Evolutionary conservation across 257 asterid genomes (phyloP).

Genomic region (Plectranthus barbatus): DNA sequence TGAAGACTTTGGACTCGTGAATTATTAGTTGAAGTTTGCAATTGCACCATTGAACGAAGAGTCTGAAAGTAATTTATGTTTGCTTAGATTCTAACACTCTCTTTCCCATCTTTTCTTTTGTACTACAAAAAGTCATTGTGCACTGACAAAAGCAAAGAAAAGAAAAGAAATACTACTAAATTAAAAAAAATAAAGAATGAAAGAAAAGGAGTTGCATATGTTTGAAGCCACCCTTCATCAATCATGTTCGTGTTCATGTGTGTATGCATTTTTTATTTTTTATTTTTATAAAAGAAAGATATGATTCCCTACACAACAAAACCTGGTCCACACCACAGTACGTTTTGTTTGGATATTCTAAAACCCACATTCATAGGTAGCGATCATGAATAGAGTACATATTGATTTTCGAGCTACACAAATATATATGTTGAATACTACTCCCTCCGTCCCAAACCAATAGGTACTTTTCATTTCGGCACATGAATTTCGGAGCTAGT

Average conservation of each 20-base stretch:
- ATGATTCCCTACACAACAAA: constrained; percentile 40
- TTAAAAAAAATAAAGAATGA: not conserved
- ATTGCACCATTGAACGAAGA: too few species aligned
- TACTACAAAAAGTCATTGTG: constrained; percentile 17
- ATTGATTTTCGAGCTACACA: too few species aligned
- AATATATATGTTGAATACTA: too few species aligned
- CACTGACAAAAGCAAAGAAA: constrained; percentile 25
- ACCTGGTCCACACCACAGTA: constrained; percentile 30
- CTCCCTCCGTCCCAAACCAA: too few species aligned
- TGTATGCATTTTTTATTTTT: too few species aligned
- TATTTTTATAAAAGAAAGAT: too few species aligned
- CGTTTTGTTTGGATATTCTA: constrained; percentile 7
- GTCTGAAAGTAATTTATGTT: too few species aligned
- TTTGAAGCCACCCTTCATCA: constrained; percentile 9
- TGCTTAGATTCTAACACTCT: not conserved
- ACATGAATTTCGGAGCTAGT: too few species aligned
- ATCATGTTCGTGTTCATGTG: too few species aligned
- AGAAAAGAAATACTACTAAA: constrained; percentile 14
- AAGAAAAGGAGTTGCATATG: constrained; percentile 10
- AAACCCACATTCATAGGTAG: constrained; percentile 2
- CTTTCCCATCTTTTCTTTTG: constrained; percentile 19
- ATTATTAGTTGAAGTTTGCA: too few species aligned
- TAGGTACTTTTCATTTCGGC: too few species aligned
- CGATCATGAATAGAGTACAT: constrained; percentile 4
- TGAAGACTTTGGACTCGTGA: too few species aligned